A percentile compares a stretch with the other conserved stretches of the same genome.
phyloP scores from a whole-genome alignment of 306 rosid genomes.

The Sesbania bispinosa region DNA sequence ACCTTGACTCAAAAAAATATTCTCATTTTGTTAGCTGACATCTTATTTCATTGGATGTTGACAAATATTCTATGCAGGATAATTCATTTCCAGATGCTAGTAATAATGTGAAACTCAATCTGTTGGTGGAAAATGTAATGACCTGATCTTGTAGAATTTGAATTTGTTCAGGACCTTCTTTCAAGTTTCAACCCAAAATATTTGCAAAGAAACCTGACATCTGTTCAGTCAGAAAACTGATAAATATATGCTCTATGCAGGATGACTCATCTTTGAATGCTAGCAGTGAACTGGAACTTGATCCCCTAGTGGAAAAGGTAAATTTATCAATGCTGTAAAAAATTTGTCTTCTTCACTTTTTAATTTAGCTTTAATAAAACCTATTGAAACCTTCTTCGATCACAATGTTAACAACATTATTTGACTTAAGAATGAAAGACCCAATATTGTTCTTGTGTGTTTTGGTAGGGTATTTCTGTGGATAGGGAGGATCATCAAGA shows the following conservation, averaged over 20 bases:
- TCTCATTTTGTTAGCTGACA: background rate
- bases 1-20: background rate
- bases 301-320: conserved; percentile 24
- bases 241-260: conserved; percentile 23
- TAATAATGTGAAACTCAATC: background rate
- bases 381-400: background rate
- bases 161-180: background rate
- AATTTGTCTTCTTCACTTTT: background rate
- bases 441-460: background rate
- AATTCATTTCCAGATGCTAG: conserved; percentile 4
- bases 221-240: background rate
- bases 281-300: conserved; percentile 7
- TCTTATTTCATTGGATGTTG: too few species aligned
- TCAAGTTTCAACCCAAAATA: background rate
- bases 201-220: background rate
- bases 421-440: background rate
- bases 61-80: conserved; percentile 16
- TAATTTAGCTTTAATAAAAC: background rate
- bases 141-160: conserved; percentile 1
- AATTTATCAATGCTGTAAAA: background rate
- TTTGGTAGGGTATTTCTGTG: conserved; percentile 35
- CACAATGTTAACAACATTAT: background rate
- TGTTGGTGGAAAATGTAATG: conserved; percentile 20
- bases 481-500: conserved; percentile 27
- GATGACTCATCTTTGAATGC: conserved; percentile 23